A percentile compares a stretch with the other conserved stretches of the same genome.
These are phyloP conservation scores for Carpinus fangiana DNA, from an alignment of 306 rosid genomes.

Conservation along the genomic window DNA sequence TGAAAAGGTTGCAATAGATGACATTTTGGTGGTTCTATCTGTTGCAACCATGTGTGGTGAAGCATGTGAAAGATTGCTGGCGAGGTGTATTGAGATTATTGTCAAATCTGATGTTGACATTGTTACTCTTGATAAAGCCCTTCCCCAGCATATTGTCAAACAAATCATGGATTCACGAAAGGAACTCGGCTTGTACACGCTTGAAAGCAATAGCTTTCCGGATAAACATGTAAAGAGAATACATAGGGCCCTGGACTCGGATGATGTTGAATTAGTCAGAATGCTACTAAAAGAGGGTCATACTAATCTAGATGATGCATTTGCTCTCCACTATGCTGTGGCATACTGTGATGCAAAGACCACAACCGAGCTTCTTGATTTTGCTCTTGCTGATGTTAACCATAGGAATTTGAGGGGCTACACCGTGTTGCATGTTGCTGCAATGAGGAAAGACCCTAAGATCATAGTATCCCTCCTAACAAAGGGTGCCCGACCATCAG, in stretches of 20 bases:
- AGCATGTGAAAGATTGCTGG: conserved; percentile 37
- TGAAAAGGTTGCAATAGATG: conserved; percentile 47
- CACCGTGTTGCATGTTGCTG: conserved; percentile 63
- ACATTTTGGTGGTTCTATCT: conserved; percentile 49
- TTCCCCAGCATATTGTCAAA: conserved; percentile 43
- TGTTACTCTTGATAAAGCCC: conserved; percentile 50
- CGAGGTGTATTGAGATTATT: conserved; percentile 39
- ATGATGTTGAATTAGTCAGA: conserved; percentile 60
- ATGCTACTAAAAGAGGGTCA: conserved; percentile 64
- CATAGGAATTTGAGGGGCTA: conserved; percentile 52
- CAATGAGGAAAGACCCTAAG: conserved; percentile 58
- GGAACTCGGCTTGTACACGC: conserved; percentile 30
- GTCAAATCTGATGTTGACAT: conserved; percentile 48
- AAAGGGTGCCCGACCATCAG: conserved; percentile 64
- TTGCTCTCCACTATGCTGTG: conserved; percentile 70
- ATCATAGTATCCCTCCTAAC: conserved; percentile 64
- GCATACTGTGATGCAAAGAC: conserved; percentile 65
- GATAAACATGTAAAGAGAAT: conserved; percentile 63
- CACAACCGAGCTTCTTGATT: conserved; percentile 62
- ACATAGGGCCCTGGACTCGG: conserved; percentile 67
- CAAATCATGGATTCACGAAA: conserved; percentile 39
- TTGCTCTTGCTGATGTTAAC: conserved; percentile 58
- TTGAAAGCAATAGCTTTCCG: conserved; percentile 25
- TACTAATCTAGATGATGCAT: conserved; percentile 57
- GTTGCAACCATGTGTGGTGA: conserved; percentile 51